Evolutionary conservation across 164 flowering plant genomes (phyloP), one percentile per base, ranked within the genome.

Genomic region (Sedum album): DNA sequence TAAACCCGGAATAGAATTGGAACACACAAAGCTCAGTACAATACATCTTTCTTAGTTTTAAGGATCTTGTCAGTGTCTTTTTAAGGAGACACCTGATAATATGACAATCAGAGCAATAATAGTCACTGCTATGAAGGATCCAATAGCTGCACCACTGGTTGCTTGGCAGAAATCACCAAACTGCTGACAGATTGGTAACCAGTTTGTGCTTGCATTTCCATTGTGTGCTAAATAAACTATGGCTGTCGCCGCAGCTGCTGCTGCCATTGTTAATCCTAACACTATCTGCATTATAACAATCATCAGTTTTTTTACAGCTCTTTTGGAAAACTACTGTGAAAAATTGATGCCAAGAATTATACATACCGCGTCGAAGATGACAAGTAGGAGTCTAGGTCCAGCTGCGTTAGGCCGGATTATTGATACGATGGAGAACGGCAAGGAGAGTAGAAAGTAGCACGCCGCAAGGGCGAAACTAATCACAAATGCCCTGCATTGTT

Each of bases 221-320:
- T 77, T 82, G 72, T 89, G 96, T 66, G 94, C 94, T 73, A 92
- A 73, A 79, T 85, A 88, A 4, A 88, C 85, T 10, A 89, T 85
- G 10, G 94, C 80, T 0, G 93, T 80, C 0, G 94, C 86, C 0
- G 93, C 76, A 0, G 79, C 78, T 0, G 88, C 86, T 0, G 81
- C 85, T 0, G 89, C 77, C 0, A 77, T 74, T 0, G 84, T 77
- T 25, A 89, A 72, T 14, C 80, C 78, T 38, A 85, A 33, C 78
- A 76, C 77, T 42, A 81, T 79, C 97, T 91, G 81, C 73, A 77
- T 49, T 38, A 35, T 53, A 11, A 33, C 2, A 41, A 41, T 11
- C 46, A 41, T 2, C 46, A 14, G 2, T 2, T 9, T 41, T 41
- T 11, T 41, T 41, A 8, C 11, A 41, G 46, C 14, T 11, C 46